phyloP scores from a whole-genome alignment of 2,329 filamentous ascomycete species.

The Pseudocercospora fuligena region DNA sequence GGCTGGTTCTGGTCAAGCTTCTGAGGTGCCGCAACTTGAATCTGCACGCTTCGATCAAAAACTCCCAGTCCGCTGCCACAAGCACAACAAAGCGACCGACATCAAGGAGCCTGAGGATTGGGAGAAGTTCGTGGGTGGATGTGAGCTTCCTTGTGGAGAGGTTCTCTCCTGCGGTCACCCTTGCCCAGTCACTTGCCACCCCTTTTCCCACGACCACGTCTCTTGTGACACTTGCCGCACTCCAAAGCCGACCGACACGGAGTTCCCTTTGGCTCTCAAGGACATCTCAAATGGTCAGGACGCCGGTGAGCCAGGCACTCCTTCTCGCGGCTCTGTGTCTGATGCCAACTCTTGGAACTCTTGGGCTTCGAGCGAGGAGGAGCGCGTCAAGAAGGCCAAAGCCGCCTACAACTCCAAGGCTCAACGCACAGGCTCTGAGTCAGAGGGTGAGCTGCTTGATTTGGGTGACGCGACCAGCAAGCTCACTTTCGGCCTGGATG shows the following conservation, averaged over 20 bases:
- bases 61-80: slow-evolving; percentile 36
- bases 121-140: slow-evolving; percentile 59
- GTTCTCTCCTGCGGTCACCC: slow-evolving; percentile 56
- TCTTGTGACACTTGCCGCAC: slow-evolving; percentile 37
- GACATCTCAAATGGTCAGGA: not conserved
- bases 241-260: not conserved
- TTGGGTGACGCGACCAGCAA: slow-evolving; percentile 8
- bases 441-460: slow-evolving; percentile 3
- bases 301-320: not conserved
- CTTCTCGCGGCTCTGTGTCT: slow-evolving; percentile 3
- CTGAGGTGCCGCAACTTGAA: slow-evolving; percentile 24
- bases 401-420: slow-evolving; percentile 10
- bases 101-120: slow-evolving; percentile 58
- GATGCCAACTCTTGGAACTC: slow-evolving; percentile 13
- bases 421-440: not conserved
- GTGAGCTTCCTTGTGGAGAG: slow-evolving; percentile 52
- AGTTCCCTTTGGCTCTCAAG: slow-evolving; percentile 6
- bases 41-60: slow-evolving; percentile 32
- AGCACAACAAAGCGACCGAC: slow-evolving; percentile 31
- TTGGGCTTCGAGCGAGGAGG: slow-evolving; percentile 13
- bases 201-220: slow-evolving; percentile 44
- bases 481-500: slow-evolving; percentile 8
- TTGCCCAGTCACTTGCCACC: slow-evolving; percentile 60
- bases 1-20: slow-evolving; percentile 23
- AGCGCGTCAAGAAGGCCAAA: slow-evolving; percentile 6